Percentiles rank a stretch among this genome's conserved stretches.
phyloP scores from a whole-genome alignment of 805 yeast genomes.

The Geotrichum ghanense region DNA sequence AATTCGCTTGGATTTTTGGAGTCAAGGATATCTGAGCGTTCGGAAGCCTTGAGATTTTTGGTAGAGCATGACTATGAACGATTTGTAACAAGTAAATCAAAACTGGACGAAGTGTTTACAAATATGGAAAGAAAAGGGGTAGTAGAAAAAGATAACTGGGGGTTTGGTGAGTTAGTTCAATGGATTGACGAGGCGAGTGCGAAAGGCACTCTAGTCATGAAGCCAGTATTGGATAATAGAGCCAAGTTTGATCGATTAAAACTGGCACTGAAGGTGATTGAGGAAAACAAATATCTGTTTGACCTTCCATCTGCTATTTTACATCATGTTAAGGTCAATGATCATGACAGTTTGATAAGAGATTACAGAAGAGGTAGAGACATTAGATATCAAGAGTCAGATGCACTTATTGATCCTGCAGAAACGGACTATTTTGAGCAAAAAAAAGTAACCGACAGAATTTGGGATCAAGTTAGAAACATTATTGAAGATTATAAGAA shows the following conservation, averaged over 20 bases:
- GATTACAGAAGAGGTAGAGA: slow-evolving; percentile 45
- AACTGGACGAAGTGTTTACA: slow-evolving; percentile 47
- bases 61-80: slow-evolving; percentile 51
- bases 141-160: slow-evolving; percentile 21
- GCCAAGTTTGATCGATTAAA: slow-evolving; percentile 38
- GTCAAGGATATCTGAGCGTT: slow-evolving; percentile 36
- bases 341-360: slow-evolving; percentile 45
- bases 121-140: slow-evolving; percentile 37
- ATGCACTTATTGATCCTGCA: slow-evolving; percentile 12
- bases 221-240: slow-evolving; percentile 47
- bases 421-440: slow-evolving; percentile 18
- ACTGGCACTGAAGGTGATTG: slow-evolving; percentile 39
- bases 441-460: slow-evolving; percentile 33
- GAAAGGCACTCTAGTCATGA: slow-evolving; percentile 40
- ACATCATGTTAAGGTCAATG: slow-evolving; percentile 34
- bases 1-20: slow-evolving; percentile 40
- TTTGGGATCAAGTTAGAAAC: slow-evolving; percentile 46
- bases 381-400: slow-evolving; percentile 17
- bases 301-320: slow-evolving; percentile 44
- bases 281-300: slow-evolving; percentile 41
- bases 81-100: slow-evolving; percentile 54
- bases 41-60: slow-evolving; percentile 37
- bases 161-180: slow-evolving; percentile 25
- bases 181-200: slow-evolving; percentile 38
- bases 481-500: slow-evolving; percentile 45